These are phyloP conservation scores for Mycena amicta DNA, from an alignment of 768 basidiomycete species.

Conservation along the genomic window DNA sequence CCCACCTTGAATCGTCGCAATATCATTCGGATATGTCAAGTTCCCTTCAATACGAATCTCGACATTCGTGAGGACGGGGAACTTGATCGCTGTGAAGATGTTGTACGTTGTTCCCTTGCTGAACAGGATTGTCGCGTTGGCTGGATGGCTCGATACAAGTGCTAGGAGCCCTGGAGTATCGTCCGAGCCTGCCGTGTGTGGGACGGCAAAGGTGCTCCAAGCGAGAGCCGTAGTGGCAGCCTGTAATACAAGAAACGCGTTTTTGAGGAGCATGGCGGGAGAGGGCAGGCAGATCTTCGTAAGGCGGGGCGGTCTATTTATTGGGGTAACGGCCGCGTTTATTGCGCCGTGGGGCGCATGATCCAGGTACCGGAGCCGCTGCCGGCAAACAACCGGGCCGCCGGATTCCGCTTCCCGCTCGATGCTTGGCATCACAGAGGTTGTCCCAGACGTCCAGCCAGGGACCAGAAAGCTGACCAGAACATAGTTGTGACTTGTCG, in stretches of 20 bases:
- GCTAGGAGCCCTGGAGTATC: slow-evolving; percentile 53
- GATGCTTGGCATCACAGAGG: too few species aligned
- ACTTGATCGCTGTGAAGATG: slow-evolving; percentile 60
- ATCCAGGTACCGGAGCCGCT: too few species aligned
- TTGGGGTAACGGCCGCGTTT: not conserved
- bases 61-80: slow-evolving; percentile 56
- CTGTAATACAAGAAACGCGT: slow-evolving; percentile 19
- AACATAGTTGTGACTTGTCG: too few species aligned
- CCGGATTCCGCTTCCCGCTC: too few species aligned
- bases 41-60: slow-evolving; percentile 62
- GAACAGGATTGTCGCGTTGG: slow-evolving; percentile 58
- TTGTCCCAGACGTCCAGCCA: too few species aligned
- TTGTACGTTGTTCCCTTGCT: slow-evolving; percentile 60
- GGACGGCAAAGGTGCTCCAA: slow-evolving; percentile 55
- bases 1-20: slow-evolving; percentile 52
- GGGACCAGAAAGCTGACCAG: too few species aligned
- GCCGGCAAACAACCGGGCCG: too few species aligned
- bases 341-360: not conserved
- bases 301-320: too few species aligned
- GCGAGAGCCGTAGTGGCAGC: slow-evolving; percentile 29
- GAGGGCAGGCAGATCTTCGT: too few species aligned
- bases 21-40: slow-evolving; percentile 54
- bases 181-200: slow-evolving; percentile 49
- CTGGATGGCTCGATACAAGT: slow-evolving; percentile 42
- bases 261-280: not conserved